Evolutionary conservation across 1,284 basidiomycete species (phyloP).

Genomic region (Gomphus sp.): DNA sequence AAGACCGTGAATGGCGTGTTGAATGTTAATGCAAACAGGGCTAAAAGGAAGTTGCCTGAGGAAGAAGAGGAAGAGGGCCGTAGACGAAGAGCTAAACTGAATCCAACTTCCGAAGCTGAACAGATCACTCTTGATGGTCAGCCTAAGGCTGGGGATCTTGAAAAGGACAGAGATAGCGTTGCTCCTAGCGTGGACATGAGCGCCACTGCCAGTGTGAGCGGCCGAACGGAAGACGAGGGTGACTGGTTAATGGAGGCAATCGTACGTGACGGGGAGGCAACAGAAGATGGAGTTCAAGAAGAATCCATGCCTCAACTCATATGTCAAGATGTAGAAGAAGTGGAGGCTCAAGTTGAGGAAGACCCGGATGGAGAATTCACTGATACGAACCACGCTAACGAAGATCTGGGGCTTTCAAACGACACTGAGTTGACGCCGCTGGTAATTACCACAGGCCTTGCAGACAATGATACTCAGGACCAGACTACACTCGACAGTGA

Average conservation of each 20-base stretch:
- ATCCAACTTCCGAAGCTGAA: conserved; percentile 4
- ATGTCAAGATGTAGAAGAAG: conserved; percentile 10
- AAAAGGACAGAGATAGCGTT: conserved; percentile 46
- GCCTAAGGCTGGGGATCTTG: not conserved
- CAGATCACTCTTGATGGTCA: not conserved
- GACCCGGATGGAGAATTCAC: conserved; percentile 30
- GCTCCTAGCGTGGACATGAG: conserved; percentile 17
- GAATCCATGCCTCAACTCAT: conserved; percentile 7
- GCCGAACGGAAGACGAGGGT: conserved; percentile 49
- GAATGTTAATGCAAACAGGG: conserved; percentile 53
- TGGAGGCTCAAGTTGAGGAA: conserved; percentile 21
- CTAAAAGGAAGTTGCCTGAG: conserved; percentile 75
- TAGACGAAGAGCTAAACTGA: conserved; percentile 9
- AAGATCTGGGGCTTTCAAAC: not conserved
- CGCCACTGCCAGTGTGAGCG: conserved; percentile 49
- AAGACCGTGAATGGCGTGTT: conserved; percentile 40
- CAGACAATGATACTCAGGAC: not conserved
- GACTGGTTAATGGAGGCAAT: conserved; percentile 84
- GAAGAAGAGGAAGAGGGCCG: conserved; percentile 58
- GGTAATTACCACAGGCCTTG: not conserved
- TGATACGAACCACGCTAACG: not conserved
- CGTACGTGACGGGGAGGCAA: conserved; percentile 26
- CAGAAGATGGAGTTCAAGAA: conserved; percentile 10
- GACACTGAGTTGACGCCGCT: not conserved
- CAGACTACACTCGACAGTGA: not conserved